phyloP scores from a whole-genome alignment of 2,329 filamentous ascomycete species.

The Cladosporium sp. region DNA sequence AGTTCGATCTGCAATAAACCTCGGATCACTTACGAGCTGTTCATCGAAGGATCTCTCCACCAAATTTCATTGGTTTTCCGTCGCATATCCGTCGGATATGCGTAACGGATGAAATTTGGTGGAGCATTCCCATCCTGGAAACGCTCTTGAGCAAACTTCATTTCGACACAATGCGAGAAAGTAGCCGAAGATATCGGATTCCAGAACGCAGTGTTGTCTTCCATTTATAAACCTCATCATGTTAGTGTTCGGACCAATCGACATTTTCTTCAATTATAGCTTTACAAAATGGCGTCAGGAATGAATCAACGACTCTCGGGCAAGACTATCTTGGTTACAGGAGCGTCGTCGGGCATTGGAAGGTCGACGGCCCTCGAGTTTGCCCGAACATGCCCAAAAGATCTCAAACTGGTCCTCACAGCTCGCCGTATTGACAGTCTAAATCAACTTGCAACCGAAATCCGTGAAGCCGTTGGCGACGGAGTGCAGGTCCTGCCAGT shows the following conservation, averaged over 20 bases:
- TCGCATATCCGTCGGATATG: neutral
- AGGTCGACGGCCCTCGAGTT: slow-evolving; percentile 83
- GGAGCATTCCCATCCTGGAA: too few species aligned
- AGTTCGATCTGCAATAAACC: too few species aligned
- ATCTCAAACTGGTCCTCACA: slow-evolving; percentile 80
- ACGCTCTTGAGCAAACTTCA: too few species aligned
- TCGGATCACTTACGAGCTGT: too few species aligned
- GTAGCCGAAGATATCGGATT: too few species aligned
- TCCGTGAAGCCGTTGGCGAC: slow-evolving; percentile 68
- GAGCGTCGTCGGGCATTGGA: slow-evolving; percentile 93
- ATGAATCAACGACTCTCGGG: slow-evolving; percentile 79
- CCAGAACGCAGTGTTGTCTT: too few species aligned
- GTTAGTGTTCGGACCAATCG: too few species aligned
- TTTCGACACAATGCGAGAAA: too few species aligned
- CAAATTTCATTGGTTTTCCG: neutral
- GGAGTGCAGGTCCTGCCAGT: slow-evolving; percentile 80
- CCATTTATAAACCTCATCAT: too few species aligned
- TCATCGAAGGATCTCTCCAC: too few species aligned
- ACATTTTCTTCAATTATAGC: neutral
- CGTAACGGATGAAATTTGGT: neutral
- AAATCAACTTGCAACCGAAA: slow-evolving; percentile 70
- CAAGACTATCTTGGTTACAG: slow-evolving; percentile 90
- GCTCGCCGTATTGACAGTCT: slow-evolving; percentile 80
- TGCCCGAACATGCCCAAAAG: slow-evolving; percentile 73
- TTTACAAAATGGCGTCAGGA: slow-evolving; percentile 60